Base-by-base conservation (phyloP, 768 basidiomycete genomes). In the Lactifluus pinguis region DNA sequence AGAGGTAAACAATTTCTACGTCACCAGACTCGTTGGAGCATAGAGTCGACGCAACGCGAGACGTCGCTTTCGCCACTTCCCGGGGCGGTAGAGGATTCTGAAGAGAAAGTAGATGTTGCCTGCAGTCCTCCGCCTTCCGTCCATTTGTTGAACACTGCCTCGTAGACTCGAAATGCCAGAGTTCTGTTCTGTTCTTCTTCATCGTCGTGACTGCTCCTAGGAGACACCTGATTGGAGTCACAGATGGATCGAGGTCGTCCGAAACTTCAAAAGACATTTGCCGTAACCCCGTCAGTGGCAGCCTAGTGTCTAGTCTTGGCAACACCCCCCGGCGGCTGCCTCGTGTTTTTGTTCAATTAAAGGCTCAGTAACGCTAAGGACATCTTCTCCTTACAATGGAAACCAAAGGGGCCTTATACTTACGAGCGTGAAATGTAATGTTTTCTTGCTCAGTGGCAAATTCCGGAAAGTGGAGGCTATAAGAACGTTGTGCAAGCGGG, bases 111-210 rank as follows among this genome's bases (percentile, higher is more conserved):
- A 71, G 63, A 5, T 53, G 47, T 3, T 54, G 53, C 30, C 59
- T 45, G 19, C 65, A 64, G 63, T 68, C 63, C 25, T 65, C 62
- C 6, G 30, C 21, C 48, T 72, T 72, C 69, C n/a, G n/a, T n/a
- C n/a, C 69, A 69, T 13, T 25, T 29, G 21, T 68, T 55, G 52
- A 70, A 73, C 29, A 69, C 68, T 21, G 67, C 51, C 11, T 61
- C 21, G 62, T 67, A 69, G 0, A 73, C 60, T n/a, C 11, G 44
- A 3, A 63, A 30, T 1, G 41, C 49, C 7, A 62, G 60, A 30
- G 30, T 36, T 11, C 8, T 47, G 55, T 34, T 41, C 25, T 44
- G 53, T 8, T 45, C 10, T 21, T 17, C n/a, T 29, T 60, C 52
- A 7, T 52, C 52, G 13, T 52, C 53, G 6, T 8, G 32, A 9